Base-by-base conservation (phyloP, 2,329 filamentous ascomycete species). In the Xylariaceae sp. region DNA sequence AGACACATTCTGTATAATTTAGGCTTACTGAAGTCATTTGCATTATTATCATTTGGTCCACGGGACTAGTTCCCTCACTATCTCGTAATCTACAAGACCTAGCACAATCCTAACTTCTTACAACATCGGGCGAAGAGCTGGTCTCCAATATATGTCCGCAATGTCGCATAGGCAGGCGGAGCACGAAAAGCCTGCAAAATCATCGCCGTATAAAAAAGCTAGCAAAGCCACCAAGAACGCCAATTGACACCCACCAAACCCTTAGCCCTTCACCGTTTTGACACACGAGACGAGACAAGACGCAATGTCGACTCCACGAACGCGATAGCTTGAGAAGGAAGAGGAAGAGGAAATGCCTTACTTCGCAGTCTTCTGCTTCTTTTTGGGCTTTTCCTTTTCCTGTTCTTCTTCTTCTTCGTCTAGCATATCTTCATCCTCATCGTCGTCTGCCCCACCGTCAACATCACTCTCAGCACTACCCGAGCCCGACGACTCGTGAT, bases 401-500 rank as follows among this genome's bases (percentile, higher is more conserved):
- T 73, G 70, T 42, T 70, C 66, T 47, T 72, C 70, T 1, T 77
- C 77, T 2, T 76, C 76, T 4, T 59, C 61, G 42, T 45, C 56
- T 48, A 52, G 58, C 43, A 59, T 55, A 20, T 50, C 42, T 2
- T 74, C 76, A 1, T 74, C 73, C 2, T 72, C 70, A 3, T 81
- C 75, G 19, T 76, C 67, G 20, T 76, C 79, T 2, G 79, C 78
- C 12, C 77, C 79, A 61, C 82, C 75, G 41, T 79, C 76, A 49
- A 81, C 81, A 63, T 83, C 86, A 55, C 84, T 87, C 68, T 88
- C 88, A 43, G 84, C 88, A 64, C 84, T 88, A 53, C 81, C 87
- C 18, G 83, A 87, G 12, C 89, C 91, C 48, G 86, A 90, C 70
- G 91, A 96, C 71, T 96, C 91, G 70, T 97, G 93, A 44, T 85